phyloP scores from a whole-genome alignment of 75 land plant genomes.

The Selaginella moellendorffii region DNA sequence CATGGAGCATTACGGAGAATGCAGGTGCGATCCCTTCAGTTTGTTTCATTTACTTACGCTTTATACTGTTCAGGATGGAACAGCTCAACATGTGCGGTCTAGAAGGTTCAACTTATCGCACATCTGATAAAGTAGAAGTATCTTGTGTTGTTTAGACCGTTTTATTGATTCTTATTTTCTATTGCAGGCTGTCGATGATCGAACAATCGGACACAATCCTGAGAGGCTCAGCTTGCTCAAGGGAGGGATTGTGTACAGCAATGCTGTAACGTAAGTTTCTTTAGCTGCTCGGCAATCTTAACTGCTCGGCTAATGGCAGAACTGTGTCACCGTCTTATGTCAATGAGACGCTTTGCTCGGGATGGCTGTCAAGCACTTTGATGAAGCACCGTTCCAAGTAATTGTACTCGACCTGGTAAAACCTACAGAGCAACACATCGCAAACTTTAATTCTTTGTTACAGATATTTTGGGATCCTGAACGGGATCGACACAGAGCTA shows the following conservation, averaged over 20 bases:
- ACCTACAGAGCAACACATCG: neutral
- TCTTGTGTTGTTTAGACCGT: constrained; percentile 3
- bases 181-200: constrained; percentile 54
- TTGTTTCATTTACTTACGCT: neutral
- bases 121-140: constrained; percentile 34
- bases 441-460: constrained; percentile 26
- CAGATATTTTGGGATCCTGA: constrained; percentile 49
- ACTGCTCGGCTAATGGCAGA: constrained; percentile 20
- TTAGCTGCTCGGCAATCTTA: too few species aligned
- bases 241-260: constrained; percentile 61
- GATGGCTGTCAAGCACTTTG: constrained; percentile 46
- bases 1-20: constrained; percentile 71
- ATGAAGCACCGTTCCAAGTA: constrained; percentile 44
- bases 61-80: constrained; percentile 37
- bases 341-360: constrained; percentile 51
- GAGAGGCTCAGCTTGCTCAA: constrained; percentile 54
- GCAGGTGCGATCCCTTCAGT: too few species aligned
- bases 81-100: constrained; percentile 46
- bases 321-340: constrained; percentile 63
- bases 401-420: constrained; percentile 5
- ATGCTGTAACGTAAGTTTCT: constrained; percentile 56
- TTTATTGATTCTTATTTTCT: constrained; percentile 7
- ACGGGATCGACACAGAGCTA: constrained; percentile 45
- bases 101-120: constrained; percentile 42
- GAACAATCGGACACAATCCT: constrained; percentile 67